phyloP scores from a whole-genome alignment of 192 early-diverging fungal genomes.

The Paraglomus occultum region DNA sequence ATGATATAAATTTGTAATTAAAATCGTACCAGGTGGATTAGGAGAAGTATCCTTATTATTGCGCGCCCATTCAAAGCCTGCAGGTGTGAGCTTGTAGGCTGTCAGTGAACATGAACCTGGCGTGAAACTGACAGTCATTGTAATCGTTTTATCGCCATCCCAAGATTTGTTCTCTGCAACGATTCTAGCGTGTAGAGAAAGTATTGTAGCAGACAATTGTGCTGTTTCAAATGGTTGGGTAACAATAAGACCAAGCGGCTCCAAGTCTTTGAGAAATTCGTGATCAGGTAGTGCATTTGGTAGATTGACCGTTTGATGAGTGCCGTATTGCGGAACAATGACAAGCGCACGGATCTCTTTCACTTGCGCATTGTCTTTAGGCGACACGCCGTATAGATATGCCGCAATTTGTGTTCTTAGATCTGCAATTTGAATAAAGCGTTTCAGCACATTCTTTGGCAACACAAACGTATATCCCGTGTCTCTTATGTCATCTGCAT shows the following conservation, averaged over 20 bases:
- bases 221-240: slow-evolving; percentile 93
- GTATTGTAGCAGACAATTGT: slow-evolving; percentile 87
- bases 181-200: slow-evolving; percentile 86
- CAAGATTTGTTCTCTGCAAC: slow-evolving; percentile 85
- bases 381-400: slow-evolving; percentile 91
- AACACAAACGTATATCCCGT: slow-evolving; percentile 92
- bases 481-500: slow-evolving; percentile 94
- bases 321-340: slow-evolving; percentile 98
- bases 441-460: slow-evolving; percentile 96
- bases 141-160: slow-evolving; percentile 94
- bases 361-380: slow-evolving; percentile 85
- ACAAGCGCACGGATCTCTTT: slow-evolving; percentile 95
- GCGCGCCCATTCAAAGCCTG: slow-evolving; percentile 95
- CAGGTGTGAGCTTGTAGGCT: slow-evolving; percentile 94
- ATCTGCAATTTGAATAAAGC: slow-evolving; percentile 95
- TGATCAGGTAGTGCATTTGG: slow-evolving; percentile 87
- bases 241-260: slow-evolving; percentile 98
- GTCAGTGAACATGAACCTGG: slow-evolving; percentile 96
- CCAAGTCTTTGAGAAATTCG: slow-evolving; percentile 86
- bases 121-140: slow-evolving; percentile 95
- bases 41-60: slow-evolving; percentile 86
- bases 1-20: not conserved
- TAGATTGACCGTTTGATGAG: slow-evolving; percentile 90
- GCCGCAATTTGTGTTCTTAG: slow-evolving; percentile 94
- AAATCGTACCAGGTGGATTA: slow-evolving; percentile 57